Base-by-base conservation (phyloP, 2,329 filamentous ascomycete species). In the Claviceps pazoutovae region DNA sequence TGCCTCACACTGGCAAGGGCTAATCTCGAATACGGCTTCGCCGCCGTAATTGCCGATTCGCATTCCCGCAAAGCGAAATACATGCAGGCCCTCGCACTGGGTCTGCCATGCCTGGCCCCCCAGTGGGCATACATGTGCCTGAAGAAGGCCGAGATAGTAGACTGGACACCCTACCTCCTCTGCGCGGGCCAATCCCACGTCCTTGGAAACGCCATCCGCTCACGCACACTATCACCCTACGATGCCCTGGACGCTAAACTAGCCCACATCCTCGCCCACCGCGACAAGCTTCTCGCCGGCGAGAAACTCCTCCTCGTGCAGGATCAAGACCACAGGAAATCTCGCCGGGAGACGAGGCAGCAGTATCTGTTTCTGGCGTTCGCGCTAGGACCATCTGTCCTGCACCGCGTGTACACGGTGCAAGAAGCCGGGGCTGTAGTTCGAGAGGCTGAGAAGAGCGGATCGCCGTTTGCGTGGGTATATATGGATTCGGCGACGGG, bases 11-110 rank as follows among this genome's bases (percentile, higher is more conserved):
- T 94, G 0, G 79, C 71, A 1, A 57, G 71, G 11, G 65, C 71
- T 21, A 76, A 77, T 21, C 61, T 70, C 38, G 68, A 75, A 2
- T 71, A 82, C 1, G 84, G 87, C 0, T 97, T 98, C 62, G 82
- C 86, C 0, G 90, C 88, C 4, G 71, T 97, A 14, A 86, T 98
- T 54, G 84, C 90, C 0, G 88, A 97, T 61, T 79, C 80, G 4
- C 86, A 95, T 64, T 93, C 86, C 6, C 82, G 91, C 46, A 89
- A 88, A 56, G 79, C 83, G 48, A 98, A 97, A 64, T 96, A 93
- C 65, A 86, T 97, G 75, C 90, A 97, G 68, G 93, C 93, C 0
- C 77, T 98, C 2, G 90, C 93, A 0, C 77, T 98, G 0, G 88
- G 88, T 1, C 69, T 98, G 0, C 93, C 93, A 0, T 95, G 90